A percentile compares a stretch with the other conserved stretches of the same genome.
Conservation (phyloP, 257 asterid genomes). For the Misopates orontium region DNA sequence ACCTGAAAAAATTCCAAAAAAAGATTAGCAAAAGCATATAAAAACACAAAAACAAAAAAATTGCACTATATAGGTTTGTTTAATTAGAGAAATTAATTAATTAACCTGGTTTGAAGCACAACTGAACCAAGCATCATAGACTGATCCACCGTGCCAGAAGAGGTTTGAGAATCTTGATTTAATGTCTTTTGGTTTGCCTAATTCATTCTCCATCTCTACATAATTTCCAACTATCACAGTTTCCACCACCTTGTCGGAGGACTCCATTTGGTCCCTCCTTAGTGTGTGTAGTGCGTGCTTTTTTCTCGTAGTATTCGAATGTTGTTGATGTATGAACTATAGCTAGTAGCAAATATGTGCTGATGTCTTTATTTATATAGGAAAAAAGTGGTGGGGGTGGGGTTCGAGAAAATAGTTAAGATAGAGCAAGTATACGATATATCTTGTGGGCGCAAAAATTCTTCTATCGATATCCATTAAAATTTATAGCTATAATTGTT, state of each 20-base stretch:
- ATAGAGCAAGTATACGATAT: too few relatives aligned
- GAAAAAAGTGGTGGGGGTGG: too few relatives aligned
- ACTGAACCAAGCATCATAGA: conserved; percentile 95
- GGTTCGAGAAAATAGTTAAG: too few relatives aligned
- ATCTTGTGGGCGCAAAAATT: too few relatives aligned
- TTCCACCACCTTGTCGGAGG: conserved; percentile 74
- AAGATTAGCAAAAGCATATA: too few relatives aligned
- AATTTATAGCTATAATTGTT: too few relatives aligned
- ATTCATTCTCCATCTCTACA: conserved; percentile 76
- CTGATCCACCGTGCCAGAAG: conserved; percentile 93
- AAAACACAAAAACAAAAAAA: too few relatives aligned
- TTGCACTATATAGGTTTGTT: too few relatives aligned
- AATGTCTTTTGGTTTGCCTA: conserved; percentile 48
- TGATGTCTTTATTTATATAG: conserved; percentile 22
- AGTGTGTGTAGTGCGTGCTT: not conserved
- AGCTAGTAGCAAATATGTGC: not conserved
- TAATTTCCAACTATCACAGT: conserved; percentile 64
- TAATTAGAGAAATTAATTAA: too few relatives aligned
- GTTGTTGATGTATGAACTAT: not conserved
- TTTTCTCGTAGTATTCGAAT: not conserved
- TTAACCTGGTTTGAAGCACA: conserved; percentile 90
- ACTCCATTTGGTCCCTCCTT: conserved; percentile 37
- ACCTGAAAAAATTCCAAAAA: conserved; percentile 50
- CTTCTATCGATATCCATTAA: too few relatives aligned
- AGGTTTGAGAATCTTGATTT: conserved; percentile 58